Conservation (phyloP, 2,329 filamentous ascomycete species). For the Fusarium sp. region DNA sequence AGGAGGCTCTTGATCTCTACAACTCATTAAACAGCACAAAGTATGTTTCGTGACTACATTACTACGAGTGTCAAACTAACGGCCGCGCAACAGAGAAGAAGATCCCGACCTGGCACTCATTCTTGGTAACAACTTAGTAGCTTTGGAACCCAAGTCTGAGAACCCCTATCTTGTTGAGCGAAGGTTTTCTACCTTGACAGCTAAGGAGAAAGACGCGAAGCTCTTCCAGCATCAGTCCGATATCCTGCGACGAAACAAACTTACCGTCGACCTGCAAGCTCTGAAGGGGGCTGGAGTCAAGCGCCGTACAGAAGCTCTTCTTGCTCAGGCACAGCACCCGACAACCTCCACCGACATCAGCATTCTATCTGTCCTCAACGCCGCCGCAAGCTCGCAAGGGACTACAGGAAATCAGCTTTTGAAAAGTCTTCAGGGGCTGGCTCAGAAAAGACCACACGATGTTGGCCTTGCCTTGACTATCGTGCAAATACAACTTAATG, state of each 20-base stretch:
- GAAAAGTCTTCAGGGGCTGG: constrained; percentile 74
- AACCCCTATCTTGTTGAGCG: constrained; percentile 79
- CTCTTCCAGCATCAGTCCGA: constrained; percentile 77
- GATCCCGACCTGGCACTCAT: constrained; percentile 76
- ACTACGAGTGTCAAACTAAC: neutral
- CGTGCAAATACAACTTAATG: constrained; percentile 82
- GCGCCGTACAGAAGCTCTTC: constrained; percentile 58
- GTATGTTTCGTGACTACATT: constrained; percentile 58
- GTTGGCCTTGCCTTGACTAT: constrained; percentile 83
- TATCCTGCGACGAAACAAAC: constrained; percentile 69
- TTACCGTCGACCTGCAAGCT: constrained; percentile 72
- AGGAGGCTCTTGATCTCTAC: constrained; percentile 73
- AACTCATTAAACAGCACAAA: constrained; percentile 70
- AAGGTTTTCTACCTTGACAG: constrained; percentile 66
- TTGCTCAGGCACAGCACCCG: constrained; percentile 48
- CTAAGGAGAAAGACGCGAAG: constrained; percentile 67
- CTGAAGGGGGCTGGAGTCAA: constrained; percentile 75
- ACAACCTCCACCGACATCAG: constrained; percentile 51
- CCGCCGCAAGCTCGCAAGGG: constrained; percentile 77
- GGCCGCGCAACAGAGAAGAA: constrained; percentile 63
- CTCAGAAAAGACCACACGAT: constrained; percentile 81
- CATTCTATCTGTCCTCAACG: constrained; percentile 66
- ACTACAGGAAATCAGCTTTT: constrained; percentile 74
- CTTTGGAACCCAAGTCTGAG: constrained; percentile 54
- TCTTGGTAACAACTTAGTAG: constrained; percentile 71